Conservation (phyloP, 768 basidiomycete species). For the Cystofilobasidium macerans region DNA sequence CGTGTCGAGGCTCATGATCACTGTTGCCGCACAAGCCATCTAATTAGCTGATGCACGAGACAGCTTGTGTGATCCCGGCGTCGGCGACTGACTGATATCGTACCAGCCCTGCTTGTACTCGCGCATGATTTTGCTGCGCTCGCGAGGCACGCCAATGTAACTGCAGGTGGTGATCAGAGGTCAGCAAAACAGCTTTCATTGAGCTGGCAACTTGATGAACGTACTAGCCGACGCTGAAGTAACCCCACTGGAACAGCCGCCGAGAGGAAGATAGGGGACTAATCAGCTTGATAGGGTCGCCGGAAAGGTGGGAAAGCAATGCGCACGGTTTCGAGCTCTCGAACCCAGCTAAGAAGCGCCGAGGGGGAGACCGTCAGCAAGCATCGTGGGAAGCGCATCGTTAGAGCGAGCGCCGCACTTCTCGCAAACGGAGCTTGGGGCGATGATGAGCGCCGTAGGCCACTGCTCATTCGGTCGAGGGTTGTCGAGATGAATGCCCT, state of each 20-base stretch:
- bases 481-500: neutral
- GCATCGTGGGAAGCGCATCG: neutral
- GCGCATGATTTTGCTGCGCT: neutral
- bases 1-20: conserved; percentile 69
- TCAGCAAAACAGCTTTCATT: no score
- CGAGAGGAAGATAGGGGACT: neutral
- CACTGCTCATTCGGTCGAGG: conserved; percentile 2
- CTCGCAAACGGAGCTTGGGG: conserved; percentile 57
- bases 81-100: neutral
- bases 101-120: conserved; percentile 14
- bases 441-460: conserved; percentile 79
- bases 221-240: conserved; percentile 62
- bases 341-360: conserved; percentile 48
- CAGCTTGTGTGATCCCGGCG: no score
- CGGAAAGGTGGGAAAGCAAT: neutral
- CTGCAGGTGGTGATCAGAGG: neutral
- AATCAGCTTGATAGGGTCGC: neutral
- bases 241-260: conserved; percentile 98
- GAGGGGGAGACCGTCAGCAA: neutral
- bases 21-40: conserved; percentile 39
- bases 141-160: neutral
- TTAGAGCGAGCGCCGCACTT: neutral
- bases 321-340: conserved; percentile 73
- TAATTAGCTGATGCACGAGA: no score
- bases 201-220: neutral